Conservation (phyloP, 257 asterid species). For the Jasminum sambac region DNA sequence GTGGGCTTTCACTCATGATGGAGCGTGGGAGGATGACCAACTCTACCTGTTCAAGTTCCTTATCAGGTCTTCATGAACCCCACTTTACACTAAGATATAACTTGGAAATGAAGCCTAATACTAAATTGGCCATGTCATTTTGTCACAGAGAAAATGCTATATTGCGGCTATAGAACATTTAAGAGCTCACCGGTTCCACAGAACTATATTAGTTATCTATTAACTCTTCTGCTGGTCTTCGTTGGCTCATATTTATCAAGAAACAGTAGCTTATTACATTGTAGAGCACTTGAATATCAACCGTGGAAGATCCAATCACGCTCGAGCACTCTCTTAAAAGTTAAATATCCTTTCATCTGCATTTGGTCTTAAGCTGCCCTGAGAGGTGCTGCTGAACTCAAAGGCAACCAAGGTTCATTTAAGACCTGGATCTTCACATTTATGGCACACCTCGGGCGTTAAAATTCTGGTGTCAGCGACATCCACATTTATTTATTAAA, state of each 20-base stretch:
- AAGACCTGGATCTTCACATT: conserved; percentile 3
- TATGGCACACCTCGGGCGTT: not conserved
- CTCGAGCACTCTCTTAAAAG: conserved; percentile 5
- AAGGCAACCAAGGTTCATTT: not conserved
- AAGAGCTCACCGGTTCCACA: conserved; percentile 4
- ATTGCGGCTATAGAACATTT: not conserved
- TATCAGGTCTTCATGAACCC: conserved; percentile 18
- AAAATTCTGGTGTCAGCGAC: not conserved
- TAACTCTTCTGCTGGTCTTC: not conserved
- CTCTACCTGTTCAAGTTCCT: conserved; percentile 57
- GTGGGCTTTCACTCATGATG: conserved; percentile 61
- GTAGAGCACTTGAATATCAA: conserved; percentile 11
- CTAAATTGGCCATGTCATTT: not conserved
- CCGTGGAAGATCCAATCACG: not conserved
- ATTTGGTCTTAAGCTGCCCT: not conserved
- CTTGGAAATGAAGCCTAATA: conserved; percentile 1
- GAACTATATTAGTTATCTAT: not conserved
- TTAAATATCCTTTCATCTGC: not conserved
- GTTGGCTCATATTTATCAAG: not conserved
- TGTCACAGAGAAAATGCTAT: conserved; percentile 1
- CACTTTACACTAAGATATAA: not conserved
- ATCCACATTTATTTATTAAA: not conserved
- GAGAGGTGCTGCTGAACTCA: not conserved
- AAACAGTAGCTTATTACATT: conserved; percentile 4
- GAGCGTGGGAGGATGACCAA: conserved; percentile 88